Conservation (phyloP, 1,284 basidiomycete genomes). For the Trichosporon coremiiforme region DNA sequence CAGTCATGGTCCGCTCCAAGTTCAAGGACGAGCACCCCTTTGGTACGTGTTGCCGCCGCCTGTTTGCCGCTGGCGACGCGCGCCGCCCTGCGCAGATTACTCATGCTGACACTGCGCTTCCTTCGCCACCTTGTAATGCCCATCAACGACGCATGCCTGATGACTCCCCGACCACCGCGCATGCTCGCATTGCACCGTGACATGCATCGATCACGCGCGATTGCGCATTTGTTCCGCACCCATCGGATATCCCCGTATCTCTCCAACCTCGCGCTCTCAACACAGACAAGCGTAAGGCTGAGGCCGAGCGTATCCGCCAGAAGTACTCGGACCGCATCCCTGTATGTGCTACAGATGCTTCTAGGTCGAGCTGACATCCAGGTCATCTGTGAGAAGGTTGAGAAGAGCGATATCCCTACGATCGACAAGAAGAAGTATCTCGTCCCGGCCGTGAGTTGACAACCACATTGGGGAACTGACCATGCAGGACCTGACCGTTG, state of each 20-base stretch:
- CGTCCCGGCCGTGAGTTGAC: constrained; percentile 76
- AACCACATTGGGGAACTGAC: constrained; percentile 11
- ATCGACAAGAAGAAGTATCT: constrained; percentile 99
- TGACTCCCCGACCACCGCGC: background rate
- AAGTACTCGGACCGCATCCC: constrained; percentile 99
- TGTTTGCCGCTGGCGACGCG: background rate
- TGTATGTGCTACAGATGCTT: constrained; percentile 61
- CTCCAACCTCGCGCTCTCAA: background rate
- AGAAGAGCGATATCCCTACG: constrained; percentile 96
- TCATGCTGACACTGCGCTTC: background rate
- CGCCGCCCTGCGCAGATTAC: background rate
- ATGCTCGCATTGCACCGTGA: background rate
- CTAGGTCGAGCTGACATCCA: constrained; percentile 49
- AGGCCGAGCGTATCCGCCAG: constrained; percentile 88
- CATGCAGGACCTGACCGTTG: constrained; percentile 88
- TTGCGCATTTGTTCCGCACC: background rate
- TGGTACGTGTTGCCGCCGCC: constrained; percentile 61
- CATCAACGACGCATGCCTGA: constrained; percentile 7
- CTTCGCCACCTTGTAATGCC: background rate
- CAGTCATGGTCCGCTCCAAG: constrained; percentile 81
- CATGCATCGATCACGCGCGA: constrained; percentile 14
- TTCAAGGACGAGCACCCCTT: constrained; percentile 99
- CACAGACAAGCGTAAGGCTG: constrained; percentile 96
- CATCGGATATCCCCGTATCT: constrained; percentile 4
- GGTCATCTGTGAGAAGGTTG: constrained; percentile 99